Evolutionary conservation across 176 grass and related monocot genomes (phyloP).

Genomic region (Poa annua): DNA sequence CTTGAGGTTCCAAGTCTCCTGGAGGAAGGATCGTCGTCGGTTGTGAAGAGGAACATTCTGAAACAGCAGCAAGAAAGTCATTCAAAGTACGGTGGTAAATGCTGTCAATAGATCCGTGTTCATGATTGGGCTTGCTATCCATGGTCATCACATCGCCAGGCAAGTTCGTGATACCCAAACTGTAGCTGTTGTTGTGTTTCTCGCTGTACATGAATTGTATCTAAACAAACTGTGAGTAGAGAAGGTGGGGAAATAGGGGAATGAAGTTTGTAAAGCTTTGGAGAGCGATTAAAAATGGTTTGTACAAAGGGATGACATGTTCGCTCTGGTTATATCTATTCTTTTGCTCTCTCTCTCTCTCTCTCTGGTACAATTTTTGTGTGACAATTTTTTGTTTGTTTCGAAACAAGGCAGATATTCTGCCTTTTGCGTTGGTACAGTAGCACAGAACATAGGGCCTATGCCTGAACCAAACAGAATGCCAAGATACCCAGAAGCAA

Average conservation of each 20-base stretch:
- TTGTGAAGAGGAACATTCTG: slow-evolving; percentile 78
- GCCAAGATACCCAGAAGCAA: background rate
- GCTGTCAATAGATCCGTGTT: slow-evolving; percentile 54
- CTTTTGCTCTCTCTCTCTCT: slow-evolving; percentile 3
- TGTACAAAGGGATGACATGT: slow-evolving; percentile 48
- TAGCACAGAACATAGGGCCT: background rate
- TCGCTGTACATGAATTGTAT: slow-evolving; percentile 62
- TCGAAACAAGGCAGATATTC: too few relatives aligned
- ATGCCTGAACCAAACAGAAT: background rate
- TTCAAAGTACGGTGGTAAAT: slow-evolving; percentile 57
- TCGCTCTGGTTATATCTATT: slow-evolving; percentile 23
- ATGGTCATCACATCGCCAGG: slow-evolving; percentile 3
- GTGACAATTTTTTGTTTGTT: background rate
- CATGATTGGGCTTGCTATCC: background rate
- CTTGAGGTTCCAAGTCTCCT: slow-evolving; percentile 81
- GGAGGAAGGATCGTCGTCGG: slow-evolving; percentile 76
- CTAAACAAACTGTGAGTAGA: slow-evolving; percentile 51
- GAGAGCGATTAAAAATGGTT: slow-evolving; percentile 50
- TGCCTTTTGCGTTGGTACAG: background rate
- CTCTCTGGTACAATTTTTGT: slow-evolving; percentile 4
- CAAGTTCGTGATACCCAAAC: background rate
- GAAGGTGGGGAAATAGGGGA: slow-evolving; percentile 27
- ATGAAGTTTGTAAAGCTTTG: slow-evolving; percentile 38
- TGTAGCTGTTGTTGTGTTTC: slow-evolving; percentile 25
- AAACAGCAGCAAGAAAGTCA: slow-evolving; percentile 88